Evolutionary conservation across 108 stramenopile species (phyloP), one percentile per base, ranked within the genome.

Genomic region (Skeletonema costatum): DNA sequence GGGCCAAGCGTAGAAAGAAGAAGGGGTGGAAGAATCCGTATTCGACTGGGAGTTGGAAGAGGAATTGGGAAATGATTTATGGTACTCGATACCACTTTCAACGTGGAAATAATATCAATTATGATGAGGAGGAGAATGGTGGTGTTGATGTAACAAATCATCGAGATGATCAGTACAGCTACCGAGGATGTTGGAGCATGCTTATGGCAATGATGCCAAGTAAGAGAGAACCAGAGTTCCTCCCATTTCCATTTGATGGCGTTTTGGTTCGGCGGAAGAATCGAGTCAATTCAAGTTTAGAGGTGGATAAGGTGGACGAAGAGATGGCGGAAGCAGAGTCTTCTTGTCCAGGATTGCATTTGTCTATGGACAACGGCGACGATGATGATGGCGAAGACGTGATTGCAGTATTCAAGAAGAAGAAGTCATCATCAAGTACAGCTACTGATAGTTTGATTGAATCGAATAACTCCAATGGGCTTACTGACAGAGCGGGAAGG

Each of bases 21-120:
- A 42, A 69, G 32, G 32, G 73, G 19, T 94, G 83, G 82, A 83
- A 64, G 30, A 96, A 96, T 82, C 96, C 93, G 0, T 94, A 96
- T 76, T 84, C 83, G 60, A 63, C 89, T 31, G 96, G 93, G 25
- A 77, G 36, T 60, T 80, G 82, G 82, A 82, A 58, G 72, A 81
- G 83, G 38, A 96, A 96, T 73, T 90, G 81, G 83, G 82, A 90
- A 78, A 91, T 92, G 80, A 80, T 94, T 0, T 96, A 87, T 79
- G 93, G 96, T 11, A 56, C 68, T 39, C 48, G 64, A 29, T 56
- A 56, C 9, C 53, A 56, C 8, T 6, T 2, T 8, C 1, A 11
- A n/a, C 51, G 51, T 53, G 53, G 44, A 46, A 16, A 4, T 8
- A 17, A 53, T 59, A 35, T 5, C 3, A 11, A 53, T 59, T 33